Evolutionary conservation across 495 filamentous ascomycete species (phyloP).

Genomic region (Lepraria neglecta): DNA sequence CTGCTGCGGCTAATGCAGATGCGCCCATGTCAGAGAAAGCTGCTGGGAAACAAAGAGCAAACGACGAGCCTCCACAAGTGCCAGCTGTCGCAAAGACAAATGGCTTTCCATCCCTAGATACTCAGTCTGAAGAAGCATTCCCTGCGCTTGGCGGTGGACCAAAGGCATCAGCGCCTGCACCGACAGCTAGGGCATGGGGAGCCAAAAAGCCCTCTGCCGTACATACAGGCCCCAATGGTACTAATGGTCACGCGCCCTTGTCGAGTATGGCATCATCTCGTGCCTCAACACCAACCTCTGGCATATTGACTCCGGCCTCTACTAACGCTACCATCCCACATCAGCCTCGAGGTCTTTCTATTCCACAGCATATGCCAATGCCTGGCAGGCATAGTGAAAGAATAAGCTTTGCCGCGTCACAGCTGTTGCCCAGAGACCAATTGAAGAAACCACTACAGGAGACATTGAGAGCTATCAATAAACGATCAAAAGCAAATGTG

Average conservation of each 20-base stretch:
- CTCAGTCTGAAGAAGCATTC: constrained; percentile 82
- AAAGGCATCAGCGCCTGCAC: constrained; percentile 52
- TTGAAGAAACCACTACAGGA: constrained; percentile 77
- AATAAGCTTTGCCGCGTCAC: constrained; percentile 60
- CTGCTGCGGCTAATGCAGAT: constrained; percentile 1
- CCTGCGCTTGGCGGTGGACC: constrained; percentile 74
- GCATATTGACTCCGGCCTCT: constrained; percentile 50
- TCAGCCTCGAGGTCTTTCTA: constrained; percentile 28
- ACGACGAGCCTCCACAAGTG: constrained; percentile 31
- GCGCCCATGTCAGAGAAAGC: constrained; percentile 48
- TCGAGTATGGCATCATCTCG: constrained; percentile 41
- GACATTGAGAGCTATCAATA: constrained; percentile 79
- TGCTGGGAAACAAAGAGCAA: constrained; percentile 55
- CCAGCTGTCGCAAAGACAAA: constrained; percentile 40
- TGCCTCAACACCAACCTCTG: constrained; percentile 53
- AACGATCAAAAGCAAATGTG: constrained; percentile 76
- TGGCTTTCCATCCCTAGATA: constrained; percentile 55
- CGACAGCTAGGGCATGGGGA: constrained; percentile 61
- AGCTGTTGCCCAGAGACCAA: constrained; percentile 65
- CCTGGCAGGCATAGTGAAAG: constrained; percentile 74
- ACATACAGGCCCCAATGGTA: constrained; percentile 57
- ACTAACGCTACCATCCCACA: constrained; percentile 31
- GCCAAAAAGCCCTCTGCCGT: constrained; percentile 49
- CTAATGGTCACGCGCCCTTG: constrained; percentile 39
- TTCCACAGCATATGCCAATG: constrained; percentile 57